A percentile compares a stretch with the other conserved stretches of the same genome.
Conservation (phyloP, 2,329 filamentous ascomycete genomes). For the Akanthomyces uredinophilus region DNA sequence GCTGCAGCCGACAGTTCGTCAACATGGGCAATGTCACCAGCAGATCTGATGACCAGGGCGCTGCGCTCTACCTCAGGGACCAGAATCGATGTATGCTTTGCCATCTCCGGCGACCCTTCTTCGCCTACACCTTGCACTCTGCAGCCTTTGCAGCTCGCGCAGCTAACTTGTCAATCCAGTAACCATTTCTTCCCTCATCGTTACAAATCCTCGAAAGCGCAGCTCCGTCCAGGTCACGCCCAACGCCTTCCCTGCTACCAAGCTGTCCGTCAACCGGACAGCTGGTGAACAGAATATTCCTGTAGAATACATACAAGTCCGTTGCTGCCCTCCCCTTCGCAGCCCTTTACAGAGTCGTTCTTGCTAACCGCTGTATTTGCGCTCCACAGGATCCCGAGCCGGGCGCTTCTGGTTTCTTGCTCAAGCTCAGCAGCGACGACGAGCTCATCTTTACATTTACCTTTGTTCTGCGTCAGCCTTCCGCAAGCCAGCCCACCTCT, state of each 20-base stretch:
- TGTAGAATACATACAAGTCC: constrained; percentile 88
- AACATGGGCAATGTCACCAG: constrained; percentile 91
- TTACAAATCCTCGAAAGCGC: constrained; percentile 75
- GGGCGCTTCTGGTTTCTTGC: constrained; percentile 65
- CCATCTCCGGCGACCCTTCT: constrained; percentile 14
- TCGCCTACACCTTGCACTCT: constrained; percentile 17
- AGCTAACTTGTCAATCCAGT: constrained; percentile 48
- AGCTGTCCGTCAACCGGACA: constrained; percentile 68
- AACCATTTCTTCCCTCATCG: constrained; percentile 74
- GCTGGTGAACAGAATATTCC: constrained; percentile 67
- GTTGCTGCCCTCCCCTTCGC: constrained; percentile 22
- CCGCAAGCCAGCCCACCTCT: constrained; percentile 45
- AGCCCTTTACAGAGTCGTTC: constrained; percentile 14
- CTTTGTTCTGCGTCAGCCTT: constrained; percentile 65
- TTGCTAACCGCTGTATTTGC: constrained; percentile 3
- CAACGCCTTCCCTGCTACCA: constrained; percentile 81
- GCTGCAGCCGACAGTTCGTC: constrained; percentile 21
- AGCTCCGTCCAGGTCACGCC: constrained; percentile 72
- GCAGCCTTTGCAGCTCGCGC: constrained; percentile 5
- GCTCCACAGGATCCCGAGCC: constrained; percentile 68
- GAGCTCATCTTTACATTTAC: constrained; percentile 91
- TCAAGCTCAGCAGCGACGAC: constrained; percentile 85
- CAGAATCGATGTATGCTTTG: constrained; percentile 75
- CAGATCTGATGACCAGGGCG: constrained; percentile 71
- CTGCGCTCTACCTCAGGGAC: constrained; percentile 78